Evolutionary conservation across 345 rosid species (phyloP).

Genomic region (Ailanthus altissimus): DNA sequence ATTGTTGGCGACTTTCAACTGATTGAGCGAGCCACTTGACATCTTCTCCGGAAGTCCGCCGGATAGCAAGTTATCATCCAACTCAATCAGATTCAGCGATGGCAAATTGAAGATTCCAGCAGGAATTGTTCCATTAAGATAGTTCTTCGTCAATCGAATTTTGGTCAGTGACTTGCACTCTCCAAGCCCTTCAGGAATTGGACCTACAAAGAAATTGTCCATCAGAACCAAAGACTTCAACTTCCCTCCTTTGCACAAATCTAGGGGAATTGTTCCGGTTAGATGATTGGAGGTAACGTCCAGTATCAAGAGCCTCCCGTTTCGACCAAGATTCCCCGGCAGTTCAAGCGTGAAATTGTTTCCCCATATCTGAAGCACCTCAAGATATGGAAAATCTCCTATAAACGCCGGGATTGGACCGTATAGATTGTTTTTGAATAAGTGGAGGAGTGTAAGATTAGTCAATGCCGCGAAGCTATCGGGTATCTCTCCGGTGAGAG

Average conservation of each 20-base stretch:
- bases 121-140: slow-evolving; percentile 65
- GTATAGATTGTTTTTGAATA: slow-evolving; percentile 62
- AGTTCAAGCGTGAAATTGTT: slow-evolving; percentile 71
- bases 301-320: slow-evolving; percentile 51
- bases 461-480: slow-evolving; percentile 47
- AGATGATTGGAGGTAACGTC: slow-evolving; percentile 72
- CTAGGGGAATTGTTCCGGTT: slow-evolving; percentile 67
- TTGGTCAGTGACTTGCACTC: slow-evolving; percentile 60
- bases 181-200: slow-evolving; percentile 70
- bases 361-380: slow-evolving; percentile 67
- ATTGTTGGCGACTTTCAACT: slow-evolving; percentile 54
- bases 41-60: slow-evolving; percentile 69
- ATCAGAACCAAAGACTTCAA: slow-evolving; percentile 55
- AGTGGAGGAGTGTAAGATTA: slow-evolving; percentile 55
- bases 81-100: slow-evolving; percentile 41
- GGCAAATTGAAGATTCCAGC: slow-evolving; percentile 71
- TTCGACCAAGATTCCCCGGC: slow-evolving; percentile 72
- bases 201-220: slow-evolving; percentile 69
- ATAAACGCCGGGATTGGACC: slow-evolving; percentile 68
- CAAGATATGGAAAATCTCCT: slow-evolving; percentile 69
- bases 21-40: slow-evolving; percentile 49
- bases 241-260: slow-evolving; percentile 67
- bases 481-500: slow-evolving; percentile 75
- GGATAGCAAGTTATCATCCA: slow-evolving; percentile 61
- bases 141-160: slow-evolving; percentile 56